Conservation (phyloP, 495 filamentous ascomycete species). For the Filosporella fistucella region DNA sequence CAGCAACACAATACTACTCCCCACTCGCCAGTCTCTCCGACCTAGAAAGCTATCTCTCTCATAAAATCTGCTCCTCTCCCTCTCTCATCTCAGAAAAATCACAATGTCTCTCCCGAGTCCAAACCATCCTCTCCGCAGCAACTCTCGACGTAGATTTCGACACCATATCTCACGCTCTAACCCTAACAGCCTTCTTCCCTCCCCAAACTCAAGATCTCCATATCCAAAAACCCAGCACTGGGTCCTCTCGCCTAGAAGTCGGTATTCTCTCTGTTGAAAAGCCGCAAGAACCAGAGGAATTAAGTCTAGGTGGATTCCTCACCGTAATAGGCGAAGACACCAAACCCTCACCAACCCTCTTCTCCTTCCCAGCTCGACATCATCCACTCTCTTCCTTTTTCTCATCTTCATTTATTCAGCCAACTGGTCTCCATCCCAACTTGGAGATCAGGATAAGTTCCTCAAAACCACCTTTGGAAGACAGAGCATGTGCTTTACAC, state of each 20-base stretch:
- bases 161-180: constrained; percentile 24
- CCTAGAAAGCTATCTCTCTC: constrained; percentile 53
- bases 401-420: constrained; percentile 52
- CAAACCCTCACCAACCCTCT: constrained; percentile 64
- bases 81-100: constrained; percentile 10
- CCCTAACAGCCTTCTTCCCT: constrained; percentile 18
- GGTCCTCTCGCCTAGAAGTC: constrained; percentile 57
- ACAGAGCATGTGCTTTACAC: constrained; percentile 62
- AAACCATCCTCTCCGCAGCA: constrained; percentile 8
- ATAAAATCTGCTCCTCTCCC: constrained; percentile 44
- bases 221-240: constrained; percentile 23
- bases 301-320: constrained; percentile 75
- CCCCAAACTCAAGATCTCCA: constrained; percentile 9
- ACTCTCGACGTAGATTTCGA: constrained; percentile 23
- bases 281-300: constrained; percentile 55
- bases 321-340: constrained; percentile 73
- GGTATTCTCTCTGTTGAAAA: constrained; percentile 72
- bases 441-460: constrained; percentile 54
- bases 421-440: constrained; percentile 85
- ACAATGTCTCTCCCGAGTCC: constrained; percentile 10
- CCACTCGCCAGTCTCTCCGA: constrained; percentile 49
- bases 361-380: constrained; percentile 89
- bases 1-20: constrained; percentile 66
- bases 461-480: constrained; percentile 32
- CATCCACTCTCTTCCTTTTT: constrained; percentile 47